Evolutionary conservation across 768 basidiomycete genomes (phyloP), one percentile per base, ranked within the genome.

Genomic region (Pleurotus djamor): DNA sequence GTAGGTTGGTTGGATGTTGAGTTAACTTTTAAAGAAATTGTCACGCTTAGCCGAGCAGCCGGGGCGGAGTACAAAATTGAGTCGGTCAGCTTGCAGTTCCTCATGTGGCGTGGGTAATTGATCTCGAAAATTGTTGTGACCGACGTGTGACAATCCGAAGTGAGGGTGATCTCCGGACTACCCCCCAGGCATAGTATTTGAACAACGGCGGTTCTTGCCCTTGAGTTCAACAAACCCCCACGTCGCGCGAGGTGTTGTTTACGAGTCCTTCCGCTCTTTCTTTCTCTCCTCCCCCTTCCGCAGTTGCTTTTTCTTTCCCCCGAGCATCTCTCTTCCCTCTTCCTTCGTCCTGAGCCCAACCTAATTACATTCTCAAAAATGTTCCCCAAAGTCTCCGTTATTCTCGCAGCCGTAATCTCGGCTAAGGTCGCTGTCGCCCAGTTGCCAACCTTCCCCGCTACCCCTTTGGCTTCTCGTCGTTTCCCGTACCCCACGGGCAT

Each of bases 401-500:
- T 56, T 43, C 12, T 32, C 10, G 37, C 41, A 17, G 37, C 37
- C 54, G 37, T 56, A 14, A 38, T 56, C n/a, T 44, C 13, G 41
- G 54, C 38, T 14, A 12, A 47, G 45, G 14, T 47, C 17, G 45
- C 16, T 16, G 16, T 47, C 16, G 45, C 13, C 45, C 54, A 56
- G 41, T 17, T 41, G 9, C 10, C 49, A 5, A 56, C 54, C 12
- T 44, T 56, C 41, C 54, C 54, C 14, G 54, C 54, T 13, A 56
- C 54, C 13, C 54, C 54, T 45, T 44, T 56, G 10, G 54, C 54
- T 12, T 56, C 54, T 9, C 41, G 35, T 17, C 41, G 37, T 10
- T 56, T 56, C 54, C 14, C 54, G 14, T 56, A 44, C 21, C 54
- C 54, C 4, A 56, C 54, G 8, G 54, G 54, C 6, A 12, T 56